Evolutionary conservation across 768 basidiomycete genomes (phyloP).

Genomic region (Suillus clintonianus): DNA sequence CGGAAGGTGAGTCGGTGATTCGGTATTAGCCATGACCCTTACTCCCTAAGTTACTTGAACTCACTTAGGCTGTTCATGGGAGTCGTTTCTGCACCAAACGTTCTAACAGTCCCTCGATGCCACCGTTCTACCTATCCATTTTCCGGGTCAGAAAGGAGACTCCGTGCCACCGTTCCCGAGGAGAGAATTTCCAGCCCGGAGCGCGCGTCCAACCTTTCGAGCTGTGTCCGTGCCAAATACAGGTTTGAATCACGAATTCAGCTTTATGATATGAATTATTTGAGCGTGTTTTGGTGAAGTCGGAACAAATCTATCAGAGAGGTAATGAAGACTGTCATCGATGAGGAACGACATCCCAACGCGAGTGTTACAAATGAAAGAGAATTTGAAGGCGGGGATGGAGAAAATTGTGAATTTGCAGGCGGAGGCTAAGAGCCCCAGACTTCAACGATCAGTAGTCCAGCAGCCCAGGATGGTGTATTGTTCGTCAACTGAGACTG

Average conservation of each 20-base stretch:
- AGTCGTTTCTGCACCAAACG: no score
- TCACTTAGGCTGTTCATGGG: no score
- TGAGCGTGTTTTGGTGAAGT: conserved; percentile 41
- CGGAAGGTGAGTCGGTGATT: no score
- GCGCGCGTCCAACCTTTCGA: conserved; percentile 9
- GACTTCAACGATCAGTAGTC: neutral
- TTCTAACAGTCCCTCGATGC: no score
- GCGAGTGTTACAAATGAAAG: no score
- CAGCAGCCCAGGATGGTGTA: conserved; percentile 19
- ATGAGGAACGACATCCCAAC: conserved; percentile 41
- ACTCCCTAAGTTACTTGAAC: no score
- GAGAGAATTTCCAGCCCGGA: conserved; percentile 36
- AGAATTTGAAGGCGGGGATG: conserved; percentile 42
- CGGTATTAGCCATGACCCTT: no score
- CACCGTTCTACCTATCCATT: conserved; percentile 11
- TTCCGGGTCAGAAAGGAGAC: conserved; percentile 34
- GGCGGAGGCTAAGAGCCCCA: neutral
- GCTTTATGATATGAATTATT: no score
- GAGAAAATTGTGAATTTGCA: conserved; percentile 40
- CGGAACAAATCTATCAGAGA: conserved; percentile 46
- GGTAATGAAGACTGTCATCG: conserved; percentile 44
- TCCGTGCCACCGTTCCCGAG: conserved; percentile 49
- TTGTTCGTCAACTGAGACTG: conserved; percentile 29
- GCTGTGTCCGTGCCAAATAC: conserved; percentile 26
- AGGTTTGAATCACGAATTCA: conserved; percentile 17